Evolutionary conservation across 2,329 filamentous ascomycete genomes (phyloP).

Genomic region (Podosphaera fusca): DNA sequence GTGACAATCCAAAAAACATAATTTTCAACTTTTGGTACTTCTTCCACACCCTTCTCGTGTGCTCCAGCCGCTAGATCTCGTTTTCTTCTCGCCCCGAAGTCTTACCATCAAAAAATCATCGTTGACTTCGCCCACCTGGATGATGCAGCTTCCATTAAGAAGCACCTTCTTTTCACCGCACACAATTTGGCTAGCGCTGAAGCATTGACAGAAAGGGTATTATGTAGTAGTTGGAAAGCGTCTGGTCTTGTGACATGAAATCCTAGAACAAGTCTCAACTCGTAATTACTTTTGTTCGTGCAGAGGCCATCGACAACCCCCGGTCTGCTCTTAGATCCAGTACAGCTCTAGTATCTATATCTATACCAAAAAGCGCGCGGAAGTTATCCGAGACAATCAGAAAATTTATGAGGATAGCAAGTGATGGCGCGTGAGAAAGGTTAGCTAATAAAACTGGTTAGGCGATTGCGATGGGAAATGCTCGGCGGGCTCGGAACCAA

Average conservation of each 20-base stretch:
- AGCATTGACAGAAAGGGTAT: not conserved
- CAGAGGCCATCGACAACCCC: not conserved
- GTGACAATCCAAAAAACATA: not conserved
- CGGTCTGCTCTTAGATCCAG: not conserved
- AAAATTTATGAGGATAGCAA: not conserved
- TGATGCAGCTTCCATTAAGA: not conserved
- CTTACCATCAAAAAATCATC: not conserved
- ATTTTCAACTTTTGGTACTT: not conserved
- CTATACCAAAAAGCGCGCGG: not conserved
- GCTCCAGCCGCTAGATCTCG: constrained; percentile 17
- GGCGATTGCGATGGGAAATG: not conserved
- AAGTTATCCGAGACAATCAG: not conserved
- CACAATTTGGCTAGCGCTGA: not conserved
- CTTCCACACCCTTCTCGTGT: constrained; percentile 15
- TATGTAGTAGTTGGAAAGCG: not conserved
- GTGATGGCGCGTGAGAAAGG: not conserved
- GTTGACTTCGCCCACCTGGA: not conserved
- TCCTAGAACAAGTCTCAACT: not conserved
- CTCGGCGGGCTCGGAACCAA: not conserved
- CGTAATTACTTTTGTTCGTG: not conserved
- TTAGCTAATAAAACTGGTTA: not conserved
- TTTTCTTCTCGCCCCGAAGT: constrained; percentile 11
- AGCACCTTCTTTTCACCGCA: not conserved
- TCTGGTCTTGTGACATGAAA: not conserved
- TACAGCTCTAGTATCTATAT: not conserved